Base-by-base conservation (phyloP, 768 basidiomycete genomes). In the Tricholoma saponaceum region DNA sequence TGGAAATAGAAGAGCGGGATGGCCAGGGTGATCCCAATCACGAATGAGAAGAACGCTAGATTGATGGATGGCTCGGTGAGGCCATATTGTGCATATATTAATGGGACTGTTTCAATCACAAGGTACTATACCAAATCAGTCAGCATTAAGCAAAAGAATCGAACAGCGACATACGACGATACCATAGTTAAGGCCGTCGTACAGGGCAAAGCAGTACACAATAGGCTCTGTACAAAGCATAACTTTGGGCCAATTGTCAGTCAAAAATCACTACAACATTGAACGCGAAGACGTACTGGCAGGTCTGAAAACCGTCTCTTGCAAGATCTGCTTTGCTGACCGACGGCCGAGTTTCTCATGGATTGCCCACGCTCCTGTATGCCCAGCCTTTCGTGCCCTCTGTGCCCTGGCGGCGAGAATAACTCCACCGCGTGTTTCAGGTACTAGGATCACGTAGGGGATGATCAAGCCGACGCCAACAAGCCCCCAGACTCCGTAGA, bases 171-270 rank as follows among this genome's bases (percentile, higher is more conserved):
- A 14, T 25, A 66, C 65, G 22, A 66, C 62, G 47, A 66, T 66
- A 8, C 52, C 65, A 22, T 66, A 66, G 43, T 66, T 64, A 16
- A 66, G 37, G 0, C 65, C 65, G 52, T 66, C 65, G 41, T 66
- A 66, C 0, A 66, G 47, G 13, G 63, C 65, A 18, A 64, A 64
- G 41, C 65, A 66, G 33, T 66, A 66, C 6, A 66, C 65, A 30
- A 64, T 66, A 25, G 65, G 65, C 33, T 66, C 65, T 4, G 65
- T 66, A 23, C 63, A 60, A 44, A 66, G 61, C 65, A 66, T 66
- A 20, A 58, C 65, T 66, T 20, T 4, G 2, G 32, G 23, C n/a
- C 13, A 22, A n/a, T 6, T 2, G 13, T n/a, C 46, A 26, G 33
- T 20, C 6, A 9, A 12, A 18, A 18, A n/a, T 51, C 14, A 55